These are phyloP conservation scores for Pistacia atlantica DNA, from an alignment of 345 rosid species.

Conservation along the genomic window DNA sequence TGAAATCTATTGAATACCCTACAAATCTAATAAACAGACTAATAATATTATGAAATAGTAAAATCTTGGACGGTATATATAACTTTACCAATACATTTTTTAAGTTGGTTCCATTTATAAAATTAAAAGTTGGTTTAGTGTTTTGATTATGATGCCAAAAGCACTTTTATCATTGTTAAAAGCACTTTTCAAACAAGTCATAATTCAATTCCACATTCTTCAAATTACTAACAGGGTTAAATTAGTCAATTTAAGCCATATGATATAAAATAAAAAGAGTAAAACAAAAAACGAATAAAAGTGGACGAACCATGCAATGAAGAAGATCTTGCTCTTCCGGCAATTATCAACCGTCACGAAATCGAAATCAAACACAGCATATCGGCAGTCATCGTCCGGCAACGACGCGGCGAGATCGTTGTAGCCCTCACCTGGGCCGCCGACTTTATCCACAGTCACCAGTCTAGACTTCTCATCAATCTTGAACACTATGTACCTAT, in stretches of 20 bases:
- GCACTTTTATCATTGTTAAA: too few species aligned
- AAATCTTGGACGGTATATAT: too few species aligned
- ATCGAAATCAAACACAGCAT: conserved; percentile 92
- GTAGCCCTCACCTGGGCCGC: conserved; percentile 81
- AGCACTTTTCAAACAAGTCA: too few species aligned
- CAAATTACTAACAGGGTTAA: neutral
- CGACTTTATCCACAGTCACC: conserved; percentile 89
- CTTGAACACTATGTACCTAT: conserved; percentile 86
- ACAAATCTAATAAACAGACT: too few species aligned
- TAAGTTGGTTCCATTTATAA: too few species aligned
- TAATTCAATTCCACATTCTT: too few species aligned
- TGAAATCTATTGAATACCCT: too few species aligned
- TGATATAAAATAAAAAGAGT: neutral
- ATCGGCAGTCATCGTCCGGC: conserved; percentile 87
- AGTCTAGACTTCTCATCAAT: conserved; percentile 86
- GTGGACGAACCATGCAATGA: conserved; percentile 78
- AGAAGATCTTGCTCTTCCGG: conserved; percentile 99
- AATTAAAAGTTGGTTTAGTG: too few species aligned
- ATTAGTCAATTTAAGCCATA: neutral
- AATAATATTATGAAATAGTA: too few species aligned
- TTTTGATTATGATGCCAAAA: too few species aligned
- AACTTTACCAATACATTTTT: too few species aligned
- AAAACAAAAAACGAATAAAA: neutral
- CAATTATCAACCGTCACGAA: conserved; percentile 93
- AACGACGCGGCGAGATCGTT: conserved; percentile 73